Percentiles rank a stretch among this genome's conserved stretches.
Evolutionary conservation across 108 stramenopile species (phyloP).

Genomic region (Skeletonema menzelii): DNA sequence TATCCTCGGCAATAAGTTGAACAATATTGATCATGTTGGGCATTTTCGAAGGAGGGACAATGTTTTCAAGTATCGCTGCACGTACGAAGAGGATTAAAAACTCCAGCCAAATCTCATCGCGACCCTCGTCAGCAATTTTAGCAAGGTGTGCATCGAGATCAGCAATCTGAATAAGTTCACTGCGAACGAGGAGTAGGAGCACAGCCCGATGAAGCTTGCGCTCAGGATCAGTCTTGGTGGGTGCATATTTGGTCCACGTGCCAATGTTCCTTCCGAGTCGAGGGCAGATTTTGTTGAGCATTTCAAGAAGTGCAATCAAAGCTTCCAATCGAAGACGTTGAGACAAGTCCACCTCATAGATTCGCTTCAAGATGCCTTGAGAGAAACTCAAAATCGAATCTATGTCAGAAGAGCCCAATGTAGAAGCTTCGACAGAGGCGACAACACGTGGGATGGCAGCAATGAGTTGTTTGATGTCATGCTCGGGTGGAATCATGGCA

Average conservation of each 20-base stretch:
- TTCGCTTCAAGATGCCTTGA: conserved; percentile 95
- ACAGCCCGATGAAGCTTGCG: conserved; percentile 91
- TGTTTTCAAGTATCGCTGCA: conserved; percentile 82
- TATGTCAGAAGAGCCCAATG: conserved; percentile 66
- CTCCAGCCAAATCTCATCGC: conserved; percentile 88
- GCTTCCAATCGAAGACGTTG: conserved; percentile 90
- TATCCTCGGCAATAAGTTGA: conserved; percentile 79
- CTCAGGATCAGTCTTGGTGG: conserved; percentile 81
- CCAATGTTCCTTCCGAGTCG: conserved; percentile 87
- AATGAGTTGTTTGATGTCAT: conserved; percentile 90
- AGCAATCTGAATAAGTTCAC: conserved; percentile 69
- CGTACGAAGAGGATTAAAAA: conserved; percentile 88
- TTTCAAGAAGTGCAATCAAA: conserved; percentile 85
- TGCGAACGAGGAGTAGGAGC: conserved; percentile 85
- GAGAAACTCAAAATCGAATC: conserved; percentile 91
- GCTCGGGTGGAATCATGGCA: conserved; percentile 87
- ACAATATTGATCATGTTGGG: conserved; percentile 86
- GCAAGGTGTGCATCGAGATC: conserved; percentile 90
- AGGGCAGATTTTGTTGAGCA: conserved; percentile 80
- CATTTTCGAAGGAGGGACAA: conserved; percentile 72
- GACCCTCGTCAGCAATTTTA: conserved; percentile 80
- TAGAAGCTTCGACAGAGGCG: conserved; percentile 51
- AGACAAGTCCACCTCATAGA: conserved; percentile 87
- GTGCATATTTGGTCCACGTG: conserved; percentile 93
- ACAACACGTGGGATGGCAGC: conserved; percentile 84